Evolutionary conservation across 1,139 yeast species (phyloP).

Genomic region (Insectozyma bohioensis): DNA sequence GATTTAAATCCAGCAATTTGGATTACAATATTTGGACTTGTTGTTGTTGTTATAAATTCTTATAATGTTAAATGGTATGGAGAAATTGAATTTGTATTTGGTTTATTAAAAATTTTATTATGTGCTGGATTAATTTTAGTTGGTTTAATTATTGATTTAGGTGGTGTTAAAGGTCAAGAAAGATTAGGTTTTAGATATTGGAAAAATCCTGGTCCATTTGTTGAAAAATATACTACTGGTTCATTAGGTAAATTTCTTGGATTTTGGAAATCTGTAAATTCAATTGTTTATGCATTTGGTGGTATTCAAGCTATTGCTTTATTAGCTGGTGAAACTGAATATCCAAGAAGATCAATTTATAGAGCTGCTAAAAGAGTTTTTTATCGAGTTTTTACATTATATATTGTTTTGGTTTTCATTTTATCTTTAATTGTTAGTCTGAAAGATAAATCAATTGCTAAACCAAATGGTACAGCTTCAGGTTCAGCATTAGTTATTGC

Average conservation of each 20-base stretch:
- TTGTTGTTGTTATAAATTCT: constrained; percentile 22
- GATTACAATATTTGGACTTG: constrained; percentile 25
- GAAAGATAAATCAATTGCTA: constrained; percentile 37
- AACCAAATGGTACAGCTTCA: constrained; percentile 44
- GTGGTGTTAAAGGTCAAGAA: constrained; percentile 26
- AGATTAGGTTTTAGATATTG: constrained; percentile 26
- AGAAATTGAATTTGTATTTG: constrained; percentile 32
- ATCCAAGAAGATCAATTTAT: constrained; percentile 47
- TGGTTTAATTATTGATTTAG: constrained; percentile 28
- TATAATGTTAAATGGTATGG: constrained; percentile 29
- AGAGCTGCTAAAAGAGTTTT: constrained; percentile 48
- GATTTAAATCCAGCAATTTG: constrained; percentile 24
- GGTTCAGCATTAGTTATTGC: constrained; percentile 55
- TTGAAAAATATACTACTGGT: constrained; percentile 57
- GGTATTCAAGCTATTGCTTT: constrained; percentile 41
- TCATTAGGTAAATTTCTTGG: constrained; percentile 68
- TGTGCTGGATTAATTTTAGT: constrained; percentile 24
- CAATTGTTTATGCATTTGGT: constrained; percentile 29
- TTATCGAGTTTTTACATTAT: constrained; percentile 44
- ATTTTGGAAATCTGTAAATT: constrained; percentile 34
- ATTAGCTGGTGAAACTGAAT: constrained; percentile 49
- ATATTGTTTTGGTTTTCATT: constrained; percentile 43
- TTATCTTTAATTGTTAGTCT: constrained; percentile 48
- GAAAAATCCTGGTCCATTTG: constrained; percentile 58
- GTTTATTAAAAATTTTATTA: constrained; percentile 25